Evolutionary conservation across 768 basidiomycete genomes (phyloP).

Genomic region (Rhizopogon roseolus): DNA sequence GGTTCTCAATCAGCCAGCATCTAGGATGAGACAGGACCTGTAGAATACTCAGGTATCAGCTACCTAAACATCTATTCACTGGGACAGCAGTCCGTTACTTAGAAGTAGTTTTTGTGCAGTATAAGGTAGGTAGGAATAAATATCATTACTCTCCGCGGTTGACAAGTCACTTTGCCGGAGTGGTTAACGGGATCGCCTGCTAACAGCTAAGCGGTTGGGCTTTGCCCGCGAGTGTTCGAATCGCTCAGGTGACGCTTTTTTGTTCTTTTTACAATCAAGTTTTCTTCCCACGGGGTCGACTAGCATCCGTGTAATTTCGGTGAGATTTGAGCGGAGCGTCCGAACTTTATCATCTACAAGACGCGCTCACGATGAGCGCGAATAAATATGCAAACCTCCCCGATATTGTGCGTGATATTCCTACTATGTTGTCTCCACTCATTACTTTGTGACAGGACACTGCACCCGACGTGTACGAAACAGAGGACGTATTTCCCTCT

Average conservation of each 20-base stretch:
- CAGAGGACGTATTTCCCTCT: constrained; percentile 67
- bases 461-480: constrained; percentile 90
- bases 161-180: constrained; percentile 84
- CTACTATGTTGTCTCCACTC: not conserved
- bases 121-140: too few relatives aligned
- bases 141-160: too few relatives aligned
- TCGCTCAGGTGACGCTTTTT: constrained; percentile 53
- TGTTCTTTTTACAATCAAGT: too few relatives aligned
- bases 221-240: constrained; percentile 62
- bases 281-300: too few relatives aligned
- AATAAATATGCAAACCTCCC: constrained; percentile 87
- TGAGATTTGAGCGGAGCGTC: too few relatives aligned
- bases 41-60: too few relatives aligned
- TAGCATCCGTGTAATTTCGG: too few relatives aligned
- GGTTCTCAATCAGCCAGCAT: not conserved
- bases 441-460: constrained; percentile 57
- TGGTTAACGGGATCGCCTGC: constrained; percentile 88
- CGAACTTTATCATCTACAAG: too few relatives aligned
- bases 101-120: too few relatives aligned
- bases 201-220: constrained; percentile 52
- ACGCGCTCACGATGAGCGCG: constrained; percentile 40
- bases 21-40: not conserved
- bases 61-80: too few relatives aligned
- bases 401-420: constrained; percentile 68
- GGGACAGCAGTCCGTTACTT: too few relatives aligned